Percentiles rank a stretch among this genome's conserved stretches.
Conservation (phyloP, 208 protist genomes). For the Giardia duodenalis region DNA sequence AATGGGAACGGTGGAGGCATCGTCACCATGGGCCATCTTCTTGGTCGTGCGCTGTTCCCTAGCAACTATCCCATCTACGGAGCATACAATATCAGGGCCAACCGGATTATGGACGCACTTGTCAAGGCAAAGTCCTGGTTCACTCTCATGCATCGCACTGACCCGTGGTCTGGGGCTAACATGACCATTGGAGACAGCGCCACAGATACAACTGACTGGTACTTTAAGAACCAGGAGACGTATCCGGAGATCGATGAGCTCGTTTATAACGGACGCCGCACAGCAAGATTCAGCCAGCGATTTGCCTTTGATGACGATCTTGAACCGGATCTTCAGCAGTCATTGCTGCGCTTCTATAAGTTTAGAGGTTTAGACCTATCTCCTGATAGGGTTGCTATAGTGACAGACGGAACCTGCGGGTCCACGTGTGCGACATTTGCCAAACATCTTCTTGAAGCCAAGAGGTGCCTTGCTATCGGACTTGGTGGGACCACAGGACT, state of each 20-base stretch:
- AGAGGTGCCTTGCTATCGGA: neutral
- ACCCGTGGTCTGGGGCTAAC: neutral
- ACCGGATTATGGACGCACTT: neutral
- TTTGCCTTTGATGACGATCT: constrained; percentile 21
- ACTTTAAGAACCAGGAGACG: neutral
- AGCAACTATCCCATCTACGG: constrained; percentile 22
- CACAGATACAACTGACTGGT: neutral
- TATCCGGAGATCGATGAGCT: neutral
- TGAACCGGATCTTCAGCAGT: neutral
- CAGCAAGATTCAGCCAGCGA: neutral
- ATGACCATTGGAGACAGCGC: neutral
- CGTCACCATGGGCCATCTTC: neutral
- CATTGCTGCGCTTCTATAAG: neutral
- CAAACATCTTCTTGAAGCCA: neutral
- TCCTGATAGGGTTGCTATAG: neutral
- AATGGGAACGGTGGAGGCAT: constrained; percentile 7
- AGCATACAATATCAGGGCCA: neutral
- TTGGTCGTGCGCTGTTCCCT: neutral
- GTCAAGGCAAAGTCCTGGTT: neutral
- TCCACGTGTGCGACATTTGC: constrained; percentile 18
- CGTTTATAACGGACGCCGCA: neutral
- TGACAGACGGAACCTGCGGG: neutral
- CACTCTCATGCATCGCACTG: neutral
- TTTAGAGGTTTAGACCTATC: neutral
- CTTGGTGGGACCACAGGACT: neutral